A percentile compares a stretch with the other conserved stretches of the same genome.
phyloP scores from a whole-genome alignment of 495 filamentous ascomycete genomes.

The Achaetomiella virescens region DNA sequence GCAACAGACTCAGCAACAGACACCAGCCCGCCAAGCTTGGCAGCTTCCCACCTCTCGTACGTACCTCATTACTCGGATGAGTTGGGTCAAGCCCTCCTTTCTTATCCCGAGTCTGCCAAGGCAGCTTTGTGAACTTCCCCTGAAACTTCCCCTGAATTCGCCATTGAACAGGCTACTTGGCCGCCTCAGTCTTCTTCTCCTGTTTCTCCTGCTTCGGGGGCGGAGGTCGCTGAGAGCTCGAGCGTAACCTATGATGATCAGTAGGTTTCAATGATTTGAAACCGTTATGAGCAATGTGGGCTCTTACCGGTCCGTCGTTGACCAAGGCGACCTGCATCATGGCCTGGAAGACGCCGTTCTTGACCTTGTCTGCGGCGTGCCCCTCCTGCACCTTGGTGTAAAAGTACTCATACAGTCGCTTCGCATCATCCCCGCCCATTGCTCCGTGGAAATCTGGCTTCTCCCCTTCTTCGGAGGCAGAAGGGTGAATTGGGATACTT shows the following conservation, averaged over 20 bases:
- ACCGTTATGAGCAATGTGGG: background rate
- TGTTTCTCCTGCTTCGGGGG: conserved; percentile 14
- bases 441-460: conserved; percentile 96
- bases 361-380: conserved; percentile 72
- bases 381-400: conserved; percentile 64
- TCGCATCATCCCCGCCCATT: conserved; percentile 67
- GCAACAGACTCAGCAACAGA: no score
- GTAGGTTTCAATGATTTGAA: background rate
- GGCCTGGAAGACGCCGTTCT: conserved; percentile 92
- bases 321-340: conserved; percentile 97
- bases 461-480: conserved; percentile 87
- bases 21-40: no score
- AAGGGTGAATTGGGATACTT: conserved; percentile 98
- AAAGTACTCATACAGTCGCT: conserved; percentile 75
- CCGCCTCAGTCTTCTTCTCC: conserved; percentile 2
- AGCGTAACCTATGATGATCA: conserved; percentile 29
- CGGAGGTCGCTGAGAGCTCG: conserved; percentile 25
- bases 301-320: conserved; percentile 87
- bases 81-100: background rate
- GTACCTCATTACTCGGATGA: no score
- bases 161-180: background rate
- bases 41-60: no score
- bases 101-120: background rate
- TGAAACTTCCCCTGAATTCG: background rate
- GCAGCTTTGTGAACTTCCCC: no score